phyloP scores from a whole-genome alignment of 352 stramenopile genomes.

The Globisporangium uncinulatum region DNA sequence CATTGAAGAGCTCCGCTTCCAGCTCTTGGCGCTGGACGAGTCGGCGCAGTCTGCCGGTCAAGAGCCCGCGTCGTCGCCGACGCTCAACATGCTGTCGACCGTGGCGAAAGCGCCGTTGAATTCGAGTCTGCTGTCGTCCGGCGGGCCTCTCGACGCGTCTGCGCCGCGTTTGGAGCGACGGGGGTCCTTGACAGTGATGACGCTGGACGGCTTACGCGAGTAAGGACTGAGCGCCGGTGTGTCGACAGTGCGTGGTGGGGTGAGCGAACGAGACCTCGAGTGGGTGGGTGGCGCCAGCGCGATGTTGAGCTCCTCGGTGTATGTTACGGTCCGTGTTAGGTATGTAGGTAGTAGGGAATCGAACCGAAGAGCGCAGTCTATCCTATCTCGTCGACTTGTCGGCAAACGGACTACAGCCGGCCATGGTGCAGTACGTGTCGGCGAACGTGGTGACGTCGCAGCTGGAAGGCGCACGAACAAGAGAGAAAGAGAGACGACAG shows the following conservation, averaged over 20 bases:
- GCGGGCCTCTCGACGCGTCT: constrained; percentile 12
- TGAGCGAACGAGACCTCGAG: background rate
- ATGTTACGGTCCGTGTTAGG: too few relatives aligned
- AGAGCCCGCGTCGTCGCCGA: constrained; percentile 66
- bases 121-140: constrained; percentile 26
- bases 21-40: constrained; percentile 63
- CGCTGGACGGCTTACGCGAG: constrained; percentile 8
- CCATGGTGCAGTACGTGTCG: constrained; percentile 82
- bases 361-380: constrained; percentile 13
- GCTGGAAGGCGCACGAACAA: constrained; percentile 22
- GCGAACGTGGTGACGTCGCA: constrained; percentile 83
- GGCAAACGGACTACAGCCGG: constrained; percentile 76
- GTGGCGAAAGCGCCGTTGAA: constrained; percentile 48
- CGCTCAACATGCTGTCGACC: constrained; percentile 67
- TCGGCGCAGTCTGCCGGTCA: constrained; percentile 41
- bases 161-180: constrained; percentile 40
- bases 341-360: background rate
- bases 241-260: background rate
- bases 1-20: constrained; percentile 77
- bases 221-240: background rate
- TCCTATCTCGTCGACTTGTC: constrained; percentile 76
- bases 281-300: too few relatives aligned
- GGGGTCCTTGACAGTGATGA: constrained; percentile 31
- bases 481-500: constrained; percentile 4
- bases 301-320: too few relatives aligned